Percentiles rank a stretch among this genome's conserved stretches.
Conservation (phyloP, 768 basidiomycete genomes). For the Pholiota microspora region DNA sequence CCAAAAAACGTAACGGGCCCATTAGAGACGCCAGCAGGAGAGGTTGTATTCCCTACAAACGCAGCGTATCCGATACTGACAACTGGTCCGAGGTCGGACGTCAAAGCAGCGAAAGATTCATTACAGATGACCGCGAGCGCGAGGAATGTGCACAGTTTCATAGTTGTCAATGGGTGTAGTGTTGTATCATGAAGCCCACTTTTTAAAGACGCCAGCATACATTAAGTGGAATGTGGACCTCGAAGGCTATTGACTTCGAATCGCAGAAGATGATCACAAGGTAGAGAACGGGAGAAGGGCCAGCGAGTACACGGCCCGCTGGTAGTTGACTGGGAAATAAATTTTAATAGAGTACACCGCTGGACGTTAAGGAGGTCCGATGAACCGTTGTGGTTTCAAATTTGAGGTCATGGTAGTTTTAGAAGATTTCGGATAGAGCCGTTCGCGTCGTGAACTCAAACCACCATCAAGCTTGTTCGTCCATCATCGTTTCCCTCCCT, state of each 20-base stretch:
- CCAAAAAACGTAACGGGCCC: constrained; percentile 31
- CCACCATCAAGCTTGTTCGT: background rate
- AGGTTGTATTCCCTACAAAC: constrained; percentile 38
- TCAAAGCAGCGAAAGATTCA: background rate
- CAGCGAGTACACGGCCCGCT: constrained; percentile 1
- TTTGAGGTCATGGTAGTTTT: too few species aligned
- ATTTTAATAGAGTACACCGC: too few species aligned
- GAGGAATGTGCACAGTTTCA: background rate
- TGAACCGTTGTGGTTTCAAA: background rate
- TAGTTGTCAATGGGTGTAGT: background rate
- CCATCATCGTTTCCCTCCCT: background rate
- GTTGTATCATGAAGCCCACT: background rate
- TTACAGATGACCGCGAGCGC: background rate
- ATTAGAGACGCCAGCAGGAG: constrained; percentile 31
- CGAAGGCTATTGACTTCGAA: background rate
- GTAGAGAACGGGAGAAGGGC: background rate
- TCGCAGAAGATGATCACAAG: constrained; percentile 2
- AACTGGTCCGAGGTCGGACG: constrained; percentile 29
- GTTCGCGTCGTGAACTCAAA: background rate
- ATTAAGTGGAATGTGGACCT: background rate
- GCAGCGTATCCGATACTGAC: constrained; percentile 40
- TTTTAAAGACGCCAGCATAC: background rate
- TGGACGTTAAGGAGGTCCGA: too few species aligned
- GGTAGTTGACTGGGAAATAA: too few species aligned
- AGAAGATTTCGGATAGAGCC: background rate